A percentile compares a stretch with the other conserved stretches of the same genome.
These are phyloP conservation scores for Trichomonascus vanleenenianus DNA, from an alignment of 805 yeast genomes.

Conservation along the genomic window DNA sequence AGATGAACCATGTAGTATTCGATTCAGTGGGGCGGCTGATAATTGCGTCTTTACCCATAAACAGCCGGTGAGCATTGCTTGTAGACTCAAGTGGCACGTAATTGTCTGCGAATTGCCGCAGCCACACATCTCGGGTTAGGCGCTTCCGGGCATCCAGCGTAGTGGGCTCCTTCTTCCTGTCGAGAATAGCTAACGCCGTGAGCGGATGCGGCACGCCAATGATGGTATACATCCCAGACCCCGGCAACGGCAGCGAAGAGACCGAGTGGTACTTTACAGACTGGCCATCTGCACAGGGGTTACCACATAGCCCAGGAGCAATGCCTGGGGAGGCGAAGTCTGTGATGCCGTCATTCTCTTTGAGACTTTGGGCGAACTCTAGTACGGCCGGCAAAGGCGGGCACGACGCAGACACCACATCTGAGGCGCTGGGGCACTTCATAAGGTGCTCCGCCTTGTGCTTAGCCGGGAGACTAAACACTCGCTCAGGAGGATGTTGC, in stretches of 20 bases:
- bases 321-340: neutral
- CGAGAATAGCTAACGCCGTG: constrained; percentile 9
- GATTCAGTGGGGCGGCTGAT: constrained; percentile 6
- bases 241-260: constrained; percentile 3
- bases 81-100: constrained; percentile 11
- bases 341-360: neutral
- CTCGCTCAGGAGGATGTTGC: neutral
- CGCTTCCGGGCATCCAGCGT: constrained; percentile 7
- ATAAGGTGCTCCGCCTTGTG: constrained; percentile 18
- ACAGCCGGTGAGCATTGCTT: constrained; percentile 9
- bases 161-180: constrained; percentile 7
- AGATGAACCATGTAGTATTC: constrained; percentile 14
- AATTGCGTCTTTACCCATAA: constrained; percentile 16
- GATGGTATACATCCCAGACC: constrained; percentile 9
- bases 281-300: constrained; percentile 9
- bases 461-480: constrained; percentile 13
- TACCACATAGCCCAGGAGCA: constrained; percentile 9
- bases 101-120: constrained; percentile 11
- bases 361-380: neutral
- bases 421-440: constrained; percentile 15
- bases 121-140: constrained; percentile 4
- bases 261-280: neutral
- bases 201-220: constrained; percentile 16
- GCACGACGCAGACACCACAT: constrained; percentile 12
- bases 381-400: constrained; percentile 18